These are phyloP conservation scores for Colletotrichum graminicola DNA, from an alignment of 2,329 filamentous ascomycete genomes.

Conservation along the genomic window DNA sequence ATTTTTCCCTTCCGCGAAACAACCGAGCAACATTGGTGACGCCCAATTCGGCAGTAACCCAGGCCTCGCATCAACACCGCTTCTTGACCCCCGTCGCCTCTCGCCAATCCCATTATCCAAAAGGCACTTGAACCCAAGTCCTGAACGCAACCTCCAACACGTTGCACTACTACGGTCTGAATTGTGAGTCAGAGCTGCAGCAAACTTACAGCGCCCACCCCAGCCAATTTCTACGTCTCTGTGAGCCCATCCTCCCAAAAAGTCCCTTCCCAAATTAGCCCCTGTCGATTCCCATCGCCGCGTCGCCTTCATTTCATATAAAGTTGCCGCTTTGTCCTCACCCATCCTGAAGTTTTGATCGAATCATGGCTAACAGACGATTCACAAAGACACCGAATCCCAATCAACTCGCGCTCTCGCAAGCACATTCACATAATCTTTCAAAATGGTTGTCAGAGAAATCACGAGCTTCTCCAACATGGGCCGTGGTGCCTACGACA, in stretches of 20 bases:
- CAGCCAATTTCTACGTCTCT: conserved; percentile 36
- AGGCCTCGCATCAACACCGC: conserved; percentile 45
- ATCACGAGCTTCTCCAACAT: conserved; percentile 56
- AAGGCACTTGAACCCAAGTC: conserved; percentile 28
- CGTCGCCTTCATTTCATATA: conserved; percentile 47
- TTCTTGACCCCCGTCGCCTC: conserved; percentile 41
- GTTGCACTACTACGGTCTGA: conserved; percentile 39
- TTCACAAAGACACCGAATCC: conserved; percentile 12
- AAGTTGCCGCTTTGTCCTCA: conserved; percentile 41
- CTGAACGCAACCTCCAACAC: conserved; percentile 36
- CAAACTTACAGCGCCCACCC: conserved; percentile 32
- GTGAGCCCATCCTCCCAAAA: conserved; percentile 19
- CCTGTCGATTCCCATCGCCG: conserved; percentile 42
- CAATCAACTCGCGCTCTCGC: conserved; percentile 8
- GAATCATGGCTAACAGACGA: conserved; percentile 39
- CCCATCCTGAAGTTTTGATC: conserved; percentile 36
- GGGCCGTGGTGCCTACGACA: conserved; percentile 66
- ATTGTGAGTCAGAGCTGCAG: conserved; percentile 44
- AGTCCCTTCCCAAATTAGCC: conserved; percentile 2
- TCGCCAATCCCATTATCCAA: conserved; percentile 38
- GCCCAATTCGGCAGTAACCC: conserved; percentile 50
- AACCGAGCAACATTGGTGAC: conserved; percentile 52
- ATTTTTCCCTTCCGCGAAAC: conserved; percentile 47
- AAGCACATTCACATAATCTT: conserved; percentile 2
- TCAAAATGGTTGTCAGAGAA: conserved; percentile 53